Evolutionary conservation across 202 grass and related monocot species (phyloP).

Genomic region (Cymbopogon flexuosus): DNA sequence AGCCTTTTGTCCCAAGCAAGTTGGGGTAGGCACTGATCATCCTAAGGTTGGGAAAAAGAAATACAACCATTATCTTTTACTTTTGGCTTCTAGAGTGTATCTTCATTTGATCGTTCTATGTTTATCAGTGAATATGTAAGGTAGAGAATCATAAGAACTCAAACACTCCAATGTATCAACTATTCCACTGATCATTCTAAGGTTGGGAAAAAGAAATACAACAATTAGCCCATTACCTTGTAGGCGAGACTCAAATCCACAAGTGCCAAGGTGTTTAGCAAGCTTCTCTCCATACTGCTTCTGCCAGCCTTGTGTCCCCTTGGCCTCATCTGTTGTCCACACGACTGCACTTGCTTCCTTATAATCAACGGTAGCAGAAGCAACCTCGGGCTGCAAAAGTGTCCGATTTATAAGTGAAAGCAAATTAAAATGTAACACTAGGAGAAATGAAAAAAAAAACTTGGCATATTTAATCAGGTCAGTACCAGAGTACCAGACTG

Average conservation of each 20-base stretch:
- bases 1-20: background rate
- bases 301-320: constrained; percentile 52
- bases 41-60: background rate
- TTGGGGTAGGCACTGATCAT: background rate
- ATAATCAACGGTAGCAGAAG: constrained; percentile 60
- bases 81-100: background rate
- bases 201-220: background rate
- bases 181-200: background rate
- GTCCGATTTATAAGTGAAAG: background rate
- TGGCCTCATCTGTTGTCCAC: constrained; percentile 55
- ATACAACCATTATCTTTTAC: background rate
- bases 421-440: background rate
- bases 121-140: background rate
- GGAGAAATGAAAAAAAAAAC: background rate
- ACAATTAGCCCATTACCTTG: constrained; percentile 22
- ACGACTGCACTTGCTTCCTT: constrained; percentile 59
- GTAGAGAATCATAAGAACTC: background rate
- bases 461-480: background rate
- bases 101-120: background rate
- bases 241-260: constrained; percentile 71
- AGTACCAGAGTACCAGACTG: background rate
- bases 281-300: constrained; percentile 65
- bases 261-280: constrained; percentile 74
- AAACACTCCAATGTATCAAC: background rate
- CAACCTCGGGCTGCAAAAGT: constrained; percentile 55